Evolutionary conservation across 257 asterid species (phyloP), one percentile per base, ranked within the genome.

Genomic region (Fraxinus cuspidata): DNA sequence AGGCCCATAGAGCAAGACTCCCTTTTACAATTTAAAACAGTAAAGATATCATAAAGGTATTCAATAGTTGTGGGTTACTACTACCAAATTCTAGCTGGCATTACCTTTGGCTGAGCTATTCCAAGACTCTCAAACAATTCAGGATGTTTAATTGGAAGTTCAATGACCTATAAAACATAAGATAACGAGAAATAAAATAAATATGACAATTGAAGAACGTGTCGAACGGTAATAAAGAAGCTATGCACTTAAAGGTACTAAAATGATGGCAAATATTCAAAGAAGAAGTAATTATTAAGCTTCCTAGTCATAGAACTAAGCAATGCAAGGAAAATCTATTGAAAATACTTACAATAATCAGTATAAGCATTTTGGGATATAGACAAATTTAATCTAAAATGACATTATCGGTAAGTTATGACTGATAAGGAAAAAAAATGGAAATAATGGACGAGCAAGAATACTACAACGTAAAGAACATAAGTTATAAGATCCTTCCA

Each of bases 51-150:
- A 83, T 70, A 77, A 1, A 78, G 21, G 13, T 16, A 28, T 28
- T 27, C 71, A 51, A 51, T 53, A 72, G 12, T 11, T 76, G 9
- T 40, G 51, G 49, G 49, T 58, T 15, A 74, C 11, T 32, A 27
- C 51, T 29, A 58, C 23, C 60, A 73, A 75, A 73, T n/a, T 38
- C 19, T 58, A 5, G 76, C 10, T 27, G 27, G 31, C n/a, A 67
- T 42, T 81, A 94, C 98, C 97, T 94, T 92, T 47, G 94, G 94
- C 69, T 88, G 94, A 73, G 88, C 91, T 77, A 89, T 87, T 77
- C 91, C 92, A 78, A 87, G 90, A 80, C 88, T 86, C 83, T 87
- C 91, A 80, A 89, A 89, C 84, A 87, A 72, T 79, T 87, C 90
- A 19, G 94, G 94, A 80, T 89, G 90, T 31, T 86, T 86, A 85